phyloP scores from a whole-genome alignment of 2,329 filamentous ascomycete species.

The Hymenoscyphus linearis region DNA sequence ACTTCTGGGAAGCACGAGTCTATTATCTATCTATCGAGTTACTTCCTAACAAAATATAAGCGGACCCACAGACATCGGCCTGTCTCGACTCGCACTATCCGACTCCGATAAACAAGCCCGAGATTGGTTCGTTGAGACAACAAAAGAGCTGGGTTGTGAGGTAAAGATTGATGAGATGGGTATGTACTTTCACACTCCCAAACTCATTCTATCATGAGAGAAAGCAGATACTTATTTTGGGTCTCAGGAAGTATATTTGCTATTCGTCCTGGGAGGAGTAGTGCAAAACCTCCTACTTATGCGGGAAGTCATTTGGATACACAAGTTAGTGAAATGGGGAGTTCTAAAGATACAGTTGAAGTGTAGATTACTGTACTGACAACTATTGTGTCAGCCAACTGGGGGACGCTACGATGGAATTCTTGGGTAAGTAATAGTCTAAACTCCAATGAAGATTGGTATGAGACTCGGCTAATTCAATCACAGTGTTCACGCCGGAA shows the following conservation, averaged over 20 bases:
- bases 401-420: slow-evolving; percentile 74
- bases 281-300: slow-evolving; percentile 55
- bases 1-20: too few relatives aligned
- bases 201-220: too few relatives aligned
- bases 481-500: slow-evolving; percentile 56
- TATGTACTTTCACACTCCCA: slow-evolving; percentile 30
- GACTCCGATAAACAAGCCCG: slow-evolving; percentile 66
- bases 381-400: slow-evolving; percentile 43
- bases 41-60: slow-evolving; percentile 28
- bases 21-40: too few relatives aligned
- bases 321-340: slow-evolving; percentile 34
- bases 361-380: slow-evolving; percentile 54
- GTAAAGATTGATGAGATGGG: slow-evolving; percentile 70
- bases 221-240: neutral
- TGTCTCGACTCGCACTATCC: slow-evolving; percentile 68
- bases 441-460: neutral
- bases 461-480: neutral
- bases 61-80: slow-evolving; percentile 61
- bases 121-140: slow-evolving; percentile 68
- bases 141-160: slow-evolving; percentile 57
- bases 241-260: slow-evolving; percentile 62
- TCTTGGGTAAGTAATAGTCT: slow-evolving; percentile 38
- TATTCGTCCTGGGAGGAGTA: slow-evolving; percentile 55
- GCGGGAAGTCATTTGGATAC: slow-evolving; percentile 67
- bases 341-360: slow-evolving; percentile 51